Conservation (phyloP, 2,329 filamentous ascomycete genomes). For the Graphilbum ipis-grandicollis region DNA sequence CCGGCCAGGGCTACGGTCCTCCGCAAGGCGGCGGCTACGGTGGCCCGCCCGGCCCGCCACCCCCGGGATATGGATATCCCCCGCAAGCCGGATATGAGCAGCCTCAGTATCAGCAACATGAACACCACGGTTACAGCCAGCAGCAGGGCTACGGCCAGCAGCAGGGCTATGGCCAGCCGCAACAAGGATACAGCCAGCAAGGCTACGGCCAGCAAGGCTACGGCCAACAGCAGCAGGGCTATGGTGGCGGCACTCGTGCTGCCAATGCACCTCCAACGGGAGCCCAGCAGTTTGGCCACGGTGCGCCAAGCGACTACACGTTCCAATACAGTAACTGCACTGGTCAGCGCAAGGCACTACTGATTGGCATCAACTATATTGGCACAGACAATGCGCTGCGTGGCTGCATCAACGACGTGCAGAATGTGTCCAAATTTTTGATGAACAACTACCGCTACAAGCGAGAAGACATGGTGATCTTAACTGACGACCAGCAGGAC, state of each 20-base stretch:
- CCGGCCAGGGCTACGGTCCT: conserved; percentile 13
- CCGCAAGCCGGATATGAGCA: conserved; percentile 7
- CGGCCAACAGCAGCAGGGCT: neutral
- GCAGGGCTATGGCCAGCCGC: conserved; percentile 4
- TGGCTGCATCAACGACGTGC: conserved; percentile 68
- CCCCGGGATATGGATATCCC: conserved; percentile 6
- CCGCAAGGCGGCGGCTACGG: conserved; percentile 5
- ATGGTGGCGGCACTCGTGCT: neutral
- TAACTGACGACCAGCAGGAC: conserved; percentile 60
- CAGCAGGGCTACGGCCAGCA: neutral
- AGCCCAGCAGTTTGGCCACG: conserved; percentile 45
- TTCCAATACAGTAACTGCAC: conserved; percentile 66
- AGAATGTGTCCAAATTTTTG: conserved; percentile 58
- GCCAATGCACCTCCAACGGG: conserved; percentile 28
- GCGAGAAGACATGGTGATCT: conserved; percentile 62
- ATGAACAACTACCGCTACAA: conserved; percentile 52
- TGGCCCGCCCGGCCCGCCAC: conserved; percentile 4
- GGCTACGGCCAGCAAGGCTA: conserved; percentile 14
- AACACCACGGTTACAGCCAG: conserved; percentile 4
- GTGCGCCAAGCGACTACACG: conserved; percentile 49
- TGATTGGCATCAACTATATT: conserved; percentile 73
- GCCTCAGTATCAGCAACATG: conserved; percentile 8
- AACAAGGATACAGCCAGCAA: neutral
- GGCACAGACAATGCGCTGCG: conserved; percentile 52
- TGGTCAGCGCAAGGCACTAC: conserved; percentile 53